Evolutionary conservation across 2,329 filamentous ascomycete species (phyloP).

Genomic region (Raffaelea albimanens): DNA sequence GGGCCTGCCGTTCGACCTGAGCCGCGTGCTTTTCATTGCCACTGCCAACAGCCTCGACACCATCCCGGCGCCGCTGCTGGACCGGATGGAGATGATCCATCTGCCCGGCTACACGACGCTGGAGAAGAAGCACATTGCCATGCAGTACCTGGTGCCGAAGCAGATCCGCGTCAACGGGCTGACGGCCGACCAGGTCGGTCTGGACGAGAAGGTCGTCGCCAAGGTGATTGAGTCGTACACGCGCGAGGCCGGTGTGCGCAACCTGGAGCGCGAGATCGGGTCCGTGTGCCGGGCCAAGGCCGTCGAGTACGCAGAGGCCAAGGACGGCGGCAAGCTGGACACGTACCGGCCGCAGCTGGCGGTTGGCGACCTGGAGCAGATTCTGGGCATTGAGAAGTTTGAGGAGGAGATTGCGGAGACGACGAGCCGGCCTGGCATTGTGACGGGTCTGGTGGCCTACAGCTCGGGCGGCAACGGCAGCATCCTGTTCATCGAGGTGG

Average conservation of each 20-base stretch:
- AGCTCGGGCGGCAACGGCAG: conserved; percentile 85
- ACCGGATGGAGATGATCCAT: conserved; percentile 94
- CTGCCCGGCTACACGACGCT: conserved; percentile 93
- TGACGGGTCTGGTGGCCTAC: conserved; percentile 94
- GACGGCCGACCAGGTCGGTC: conserved; percentile 59
- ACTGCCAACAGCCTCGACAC: conserved; percentile 93
- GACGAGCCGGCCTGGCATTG: conserved; percentile 73
- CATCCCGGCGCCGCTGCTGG: conserved; percentile 85
- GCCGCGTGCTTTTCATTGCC: conserved; percentile 94
- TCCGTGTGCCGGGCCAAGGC: conserved; percentile 92
- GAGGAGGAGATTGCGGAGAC: conserved; percentile 94
- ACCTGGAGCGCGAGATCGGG: conserved; percentile 90
- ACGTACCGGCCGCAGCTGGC: conserved; percentile 67
- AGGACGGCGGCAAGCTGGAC: conserved; percentile 59
- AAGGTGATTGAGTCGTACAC: conserved; percentile 97
- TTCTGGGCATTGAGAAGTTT: conserved; percentile 86
- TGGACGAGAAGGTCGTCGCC: conserved; percentile 77
- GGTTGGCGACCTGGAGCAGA: conserved; percentile 75
- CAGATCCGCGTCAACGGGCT: conserved; percentile 89
- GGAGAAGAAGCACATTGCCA: conserved; percentile 92
- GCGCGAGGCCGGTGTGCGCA: conserved; percentile 90
- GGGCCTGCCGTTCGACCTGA: conserved; percentile 88
- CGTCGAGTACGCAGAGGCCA: conserved; percentile 86
- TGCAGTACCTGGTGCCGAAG: conserved; percentile 89
- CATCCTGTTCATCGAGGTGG: conserved; percentile 96